Evolutionary conservation across 441 rosid species (phyloP).

Genomic region (Eruca vesicaria): DNA sequence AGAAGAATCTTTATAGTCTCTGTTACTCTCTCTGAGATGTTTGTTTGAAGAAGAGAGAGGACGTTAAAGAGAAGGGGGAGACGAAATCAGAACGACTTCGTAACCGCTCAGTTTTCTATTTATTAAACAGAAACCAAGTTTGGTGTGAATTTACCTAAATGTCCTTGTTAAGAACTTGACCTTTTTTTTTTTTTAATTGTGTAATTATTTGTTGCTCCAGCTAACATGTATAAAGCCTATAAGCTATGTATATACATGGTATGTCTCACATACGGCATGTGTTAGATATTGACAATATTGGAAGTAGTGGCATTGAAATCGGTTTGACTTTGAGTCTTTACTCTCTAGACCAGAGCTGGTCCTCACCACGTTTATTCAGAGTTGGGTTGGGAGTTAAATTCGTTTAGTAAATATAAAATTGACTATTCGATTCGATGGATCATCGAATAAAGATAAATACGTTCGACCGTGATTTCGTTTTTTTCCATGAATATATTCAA

Average conservation of each 20-base stretch:
- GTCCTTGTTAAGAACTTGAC: neutral
- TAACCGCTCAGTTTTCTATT: constrained; percentile 27
- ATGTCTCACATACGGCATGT: neutral
- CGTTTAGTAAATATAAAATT: neutral
- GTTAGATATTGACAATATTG: neutral
- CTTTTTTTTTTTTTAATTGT: neutral
- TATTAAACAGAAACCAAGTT: neutral
- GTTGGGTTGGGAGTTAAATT: neutral
- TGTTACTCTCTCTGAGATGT: neutral
- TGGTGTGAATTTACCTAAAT: neutral
- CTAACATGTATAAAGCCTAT: neutral
- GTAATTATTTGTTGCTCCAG: neutral
- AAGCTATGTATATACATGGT: neutral
- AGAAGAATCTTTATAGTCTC: neutral
- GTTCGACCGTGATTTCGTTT: neutral
- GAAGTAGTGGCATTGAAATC: neutral
- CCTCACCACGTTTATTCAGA: neutral
- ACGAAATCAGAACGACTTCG: constrained; percentile 39
- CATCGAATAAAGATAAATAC: neutral
- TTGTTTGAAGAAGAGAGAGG: constrained; percentile 18
- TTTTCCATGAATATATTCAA: neutral
- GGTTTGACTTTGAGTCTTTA: constrained; percentile 20
- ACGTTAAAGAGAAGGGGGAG: constrained; percentile 31
- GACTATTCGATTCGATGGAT: neutral
- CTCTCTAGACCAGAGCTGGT: neutral